Percentiles rank a stretch among this genome's conserved stretches.
Evolutionary conservation across 495 filamentous ascomycete genomes (phyloP).

Genomic region (Xylaria grammica): DNA sequence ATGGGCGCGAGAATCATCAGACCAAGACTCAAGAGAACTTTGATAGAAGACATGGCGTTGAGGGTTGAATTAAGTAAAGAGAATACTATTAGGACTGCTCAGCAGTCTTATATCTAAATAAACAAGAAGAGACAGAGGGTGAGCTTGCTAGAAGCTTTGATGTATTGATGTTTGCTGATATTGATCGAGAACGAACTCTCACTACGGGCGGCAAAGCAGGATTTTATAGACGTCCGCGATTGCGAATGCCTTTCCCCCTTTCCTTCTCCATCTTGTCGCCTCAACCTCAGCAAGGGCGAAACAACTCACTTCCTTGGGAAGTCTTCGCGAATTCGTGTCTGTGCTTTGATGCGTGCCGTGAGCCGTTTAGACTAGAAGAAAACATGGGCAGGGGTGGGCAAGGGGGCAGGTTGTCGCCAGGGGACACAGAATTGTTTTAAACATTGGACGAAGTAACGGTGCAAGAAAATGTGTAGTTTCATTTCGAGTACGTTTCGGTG

Average conservation of each 20-base stretch:
- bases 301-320: not conserved
- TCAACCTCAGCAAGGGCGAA: not conserved
- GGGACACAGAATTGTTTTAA: slow-evolving; percentile 13
- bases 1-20: slow-evolving; percentile 40
- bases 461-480: not conserved
- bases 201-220: slow-evolving; percentile 12
- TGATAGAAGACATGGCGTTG: slow-evolving; percentile 39
- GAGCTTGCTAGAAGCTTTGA: slow-evolving; percentile 28
- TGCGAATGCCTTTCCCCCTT: not conserved
- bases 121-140: slow-evolving; percentile 14
- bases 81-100: slow-evolving; percentile 29
- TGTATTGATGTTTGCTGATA: slow-evolving; percentile 8
- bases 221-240: slow-evolving; percentile 31
- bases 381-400: slow-evolving; percentile 4
- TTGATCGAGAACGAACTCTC: slow-evolving; percentile 4
- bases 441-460: slow-evolving; percentile 16
- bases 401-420: not conserved
- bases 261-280: not conserved
- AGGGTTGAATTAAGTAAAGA: slow-evolving; percentile 12
- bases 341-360: not conserved
- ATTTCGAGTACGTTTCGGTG: not conserved
- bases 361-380: not conserved
- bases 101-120: slow-evolving; percentile 36
- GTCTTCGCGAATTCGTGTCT: not conserved
- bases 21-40: slow-evolving; percentile 36